These are phyloP conservation scores for Malus sylvestris DNA, from an alignment of 306 rosid genomes.

Conservation along the genomic window DNA sequence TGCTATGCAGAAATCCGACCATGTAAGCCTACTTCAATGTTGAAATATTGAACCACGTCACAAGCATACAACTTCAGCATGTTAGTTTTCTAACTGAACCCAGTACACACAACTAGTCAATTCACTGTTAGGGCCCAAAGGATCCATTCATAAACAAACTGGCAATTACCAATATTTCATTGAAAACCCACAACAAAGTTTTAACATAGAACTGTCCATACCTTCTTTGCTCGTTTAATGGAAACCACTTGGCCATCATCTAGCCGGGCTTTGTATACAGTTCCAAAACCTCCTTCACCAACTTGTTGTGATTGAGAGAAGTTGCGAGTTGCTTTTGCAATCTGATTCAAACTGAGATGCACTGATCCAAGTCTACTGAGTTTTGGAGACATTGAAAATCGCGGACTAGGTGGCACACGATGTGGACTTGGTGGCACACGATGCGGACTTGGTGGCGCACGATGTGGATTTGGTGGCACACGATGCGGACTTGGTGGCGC, in stretches of 20 bases:
- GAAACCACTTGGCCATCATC: slow-evolving; percentile 74
- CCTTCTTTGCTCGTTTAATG: slow-evolving; percentile 85
- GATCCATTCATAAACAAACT: neutral
- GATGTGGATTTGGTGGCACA: slow-evolving; percentile 58
- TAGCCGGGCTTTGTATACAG: slow-evolving; percentile 83
- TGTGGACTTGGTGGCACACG: slow-evolving; percentile 82
- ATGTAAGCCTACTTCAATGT: neutral
- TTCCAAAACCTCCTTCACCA: slow-evolving; percentile 96
- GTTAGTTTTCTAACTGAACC: neutral
- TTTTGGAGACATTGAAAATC: slow-evolving; percentile 70
- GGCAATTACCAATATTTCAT: neutral
- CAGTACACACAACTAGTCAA: neutral
- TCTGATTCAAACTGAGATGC: slow-evolving; percentile 67
- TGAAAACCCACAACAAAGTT: neutral
- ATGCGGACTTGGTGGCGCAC: slow-evolving; percentile 29
- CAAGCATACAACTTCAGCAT: neutral
- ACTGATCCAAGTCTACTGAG: slow-evolving; percentile 63
- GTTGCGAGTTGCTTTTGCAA: slow-evolving; percentile 64
- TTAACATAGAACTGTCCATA: slow-evolving; percentile 14
- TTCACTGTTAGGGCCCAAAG: no score
- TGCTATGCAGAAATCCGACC: neutral
- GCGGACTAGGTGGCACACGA: slow-evolving; percentile 85
- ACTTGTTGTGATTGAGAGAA: slow-evolving; percentile 66
- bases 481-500: slow-evolving; percentile 82
- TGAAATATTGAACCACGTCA: neutral